phyloP scores from a whole-genome alignment of 805 yeast genomes.

The Suhomyces prunicola region DNA sequence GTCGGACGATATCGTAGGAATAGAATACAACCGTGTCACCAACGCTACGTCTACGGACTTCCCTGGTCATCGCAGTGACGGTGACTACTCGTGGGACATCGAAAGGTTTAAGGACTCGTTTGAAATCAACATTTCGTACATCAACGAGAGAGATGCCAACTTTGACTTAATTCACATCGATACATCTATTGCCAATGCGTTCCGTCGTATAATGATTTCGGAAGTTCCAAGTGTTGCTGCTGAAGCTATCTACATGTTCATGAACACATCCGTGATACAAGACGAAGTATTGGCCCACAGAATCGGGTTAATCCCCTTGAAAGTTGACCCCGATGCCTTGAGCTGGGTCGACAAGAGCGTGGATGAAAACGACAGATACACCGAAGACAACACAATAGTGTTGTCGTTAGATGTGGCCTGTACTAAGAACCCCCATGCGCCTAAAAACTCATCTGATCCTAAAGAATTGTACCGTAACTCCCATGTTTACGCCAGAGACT shows the following conservation, averaged over 20 bases:
- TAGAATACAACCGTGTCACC: slow-evolving; percentile 87
- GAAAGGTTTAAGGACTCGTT: slow-evolving; percentile 70
- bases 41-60: slow-evolving; percentile 87
- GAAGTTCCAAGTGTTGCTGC: slow-evolving; percentile 97
- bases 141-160: slow-evolving; percentile 69
- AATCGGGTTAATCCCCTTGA: slow-evolving; percentile 87
- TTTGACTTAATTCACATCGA: slow-evolving; percentile 86
- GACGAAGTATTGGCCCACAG: slow-evolving; percentile 97
- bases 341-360: slow-evolving; percentile 72
- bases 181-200: slow-evolving; percentile 92
- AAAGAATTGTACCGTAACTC: slow-evolving; percentile 79
- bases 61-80: slow-evolving; percentile 74
- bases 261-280: slow-evolving; percentile 94
- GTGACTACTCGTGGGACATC: slow-evolving; percentile 76
- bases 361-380: slow-evolving; percentile 64
- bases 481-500: slow-evolving; percentile 83
- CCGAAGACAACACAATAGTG: slow-evolving; percentile 87
- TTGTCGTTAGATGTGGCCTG: slow-evolving; percentile 79
- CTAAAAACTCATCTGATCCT: slow-evolving; percentile 75
- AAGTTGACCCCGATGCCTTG: slow-evolving; percentile 84
- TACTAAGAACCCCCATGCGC: slow-evolving; percentile 80
- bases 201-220: slow-evolving; percentile 93
- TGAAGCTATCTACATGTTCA: slow-evolving; percentile 84
- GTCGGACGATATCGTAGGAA: slow-evolving; percentile 62
- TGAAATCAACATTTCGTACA: slow-evolving; percentile 62